A percentile compares a stretch with the other conserved stretches of the same genome.
Conservation (phyloP, 2,329 filamentous ascomycete species). For the Pseudogymnoascus sp. region DNA sequence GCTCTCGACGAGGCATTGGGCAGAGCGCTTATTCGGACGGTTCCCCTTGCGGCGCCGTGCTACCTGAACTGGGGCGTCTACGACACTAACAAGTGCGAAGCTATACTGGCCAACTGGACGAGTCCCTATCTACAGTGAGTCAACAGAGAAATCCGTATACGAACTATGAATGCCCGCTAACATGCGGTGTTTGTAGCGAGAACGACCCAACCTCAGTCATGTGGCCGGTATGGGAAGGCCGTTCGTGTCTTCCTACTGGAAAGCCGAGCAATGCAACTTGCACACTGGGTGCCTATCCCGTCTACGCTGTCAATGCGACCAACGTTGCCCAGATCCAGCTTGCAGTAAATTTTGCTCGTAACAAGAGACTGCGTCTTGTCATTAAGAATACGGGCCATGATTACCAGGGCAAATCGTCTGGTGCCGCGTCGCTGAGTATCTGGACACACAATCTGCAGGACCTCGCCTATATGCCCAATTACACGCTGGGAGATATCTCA, state of each 20-base stretch:
- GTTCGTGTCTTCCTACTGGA: slow-evolving; percentile 32
- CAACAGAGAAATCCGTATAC: background rate
- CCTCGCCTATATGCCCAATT: slow-evolving; percentile 10
- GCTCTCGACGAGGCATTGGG: slow-evolving; percentile 39
- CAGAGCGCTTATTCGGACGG: slow-evolving; percentile 38
- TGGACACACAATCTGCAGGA: slow-evolving; percentile 17
- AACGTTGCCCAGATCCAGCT: slow-evolving; percentile 38
- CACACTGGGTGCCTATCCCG: slow-evolving; percentile 17
- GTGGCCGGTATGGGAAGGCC: slow-evolving; percentile 39
- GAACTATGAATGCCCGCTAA: slow-evolving; percentile 20
- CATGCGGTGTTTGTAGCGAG: slow-evolving; percentile 29
- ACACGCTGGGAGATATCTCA: slow-evolving; percentile 16
- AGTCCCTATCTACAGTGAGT: slow-evolving; percentile 33
- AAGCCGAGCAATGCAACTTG: slow-evolving; percentile 27
- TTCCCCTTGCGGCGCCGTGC: slow-evolving; percentile 40
- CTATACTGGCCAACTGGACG: slow-evolving; percentile 26
- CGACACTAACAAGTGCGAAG: slow-evolving; percentile 29
- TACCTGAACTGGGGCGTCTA: slow-evolving; percentile 30
- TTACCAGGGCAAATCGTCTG: slow-evolving; percentile 22
- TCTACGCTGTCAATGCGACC: slow-evolving; percentile 29
- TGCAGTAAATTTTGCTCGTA: slow-evolving; percentile 36
- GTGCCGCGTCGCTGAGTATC: slow-evolving; percentile 16
- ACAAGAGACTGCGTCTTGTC: slow-evolving; percentile 35
- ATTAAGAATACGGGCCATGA: slow-evolving; percentile 24
- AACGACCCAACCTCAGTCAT: slow-evolving; percentile 38